Conservation (phyloP, 495 filamentous ascomycete species). For the Penicillium longicatenatum region DNA sequence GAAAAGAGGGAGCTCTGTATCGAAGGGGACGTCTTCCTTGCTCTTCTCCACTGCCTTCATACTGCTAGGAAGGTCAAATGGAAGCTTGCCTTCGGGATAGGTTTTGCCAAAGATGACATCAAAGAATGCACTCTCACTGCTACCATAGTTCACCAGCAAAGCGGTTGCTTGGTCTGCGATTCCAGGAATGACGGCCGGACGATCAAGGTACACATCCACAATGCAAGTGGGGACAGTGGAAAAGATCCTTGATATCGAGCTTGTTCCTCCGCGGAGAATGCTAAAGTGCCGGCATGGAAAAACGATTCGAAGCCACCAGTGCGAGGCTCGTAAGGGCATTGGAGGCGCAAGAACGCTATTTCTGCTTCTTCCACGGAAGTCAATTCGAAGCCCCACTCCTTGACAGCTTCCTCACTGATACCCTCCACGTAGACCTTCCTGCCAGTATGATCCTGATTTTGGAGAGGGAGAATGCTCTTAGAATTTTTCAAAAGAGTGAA, state of each 20-base stretch:
- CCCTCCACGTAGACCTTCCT: neutral
- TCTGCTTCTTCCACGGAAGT: conserved; percentile 29
- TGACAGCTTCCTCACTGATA: neutral
- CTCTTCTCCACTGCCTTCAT: neutral
- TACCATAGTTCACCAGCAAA: neutral
- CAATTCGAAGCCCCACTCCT: neutral
- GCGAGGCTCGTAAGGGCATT: conserved; percentile 35
- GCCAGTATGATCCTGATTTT: neutral
- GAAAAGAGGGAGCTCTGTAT: neutral
- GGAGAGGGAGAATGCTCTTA: conserved; percentile 1
- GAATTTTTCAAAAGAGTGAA: conserved; percentile 40
- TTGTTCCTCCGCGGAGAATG: conserved; percentile 31
- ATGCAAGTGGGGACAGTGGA: neutral
- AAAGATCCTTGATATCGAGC: conserved; percentile 18
- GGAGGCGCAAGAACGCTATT: conserved; percentile 33
- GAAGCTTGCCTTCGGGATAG: neutral
- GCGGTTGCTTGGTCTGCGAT: neutral
- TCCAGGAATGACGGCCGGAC: neutral
- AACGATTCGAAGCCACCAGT: conserved; percentile 29
- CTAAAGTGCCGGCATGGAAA: conserved; percentile 39
- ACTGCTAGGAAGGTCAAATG: neutral
- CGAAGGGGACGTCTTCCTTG: neutral
- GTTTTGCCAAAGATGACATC: neutral
- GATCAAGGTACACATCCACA: conserved; percentile 2
- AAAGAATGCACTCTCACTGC: neutral